Percentiles rank a stretch among this genome's conserved stretches.
phyloP scores from a whole-genome alignment of 106 monocot species.

The Alisma plantagoaquatica region DNA sequence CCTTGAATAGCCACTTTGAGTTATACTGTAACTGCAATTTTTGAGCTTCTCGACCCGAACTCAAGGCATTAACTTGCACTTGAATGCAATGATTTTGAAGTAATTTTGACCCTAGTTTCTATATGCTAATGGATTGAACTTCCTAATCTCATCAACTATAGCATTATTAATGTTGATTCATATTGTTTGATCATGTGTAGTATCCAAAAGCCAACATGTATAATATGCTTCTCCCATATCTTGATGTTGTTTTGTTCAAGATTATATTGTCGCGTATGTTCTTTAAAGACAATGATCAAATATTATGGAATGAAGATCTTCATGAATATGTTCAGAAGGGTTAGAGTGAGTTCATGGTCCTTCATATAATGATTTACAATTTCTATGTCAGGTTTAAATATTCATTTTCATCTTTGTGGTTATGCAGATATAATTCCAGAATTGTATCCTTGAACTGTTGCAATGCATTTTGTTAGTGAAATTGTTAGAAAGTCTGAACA shows the following conservation, averaged over 20 bases:
- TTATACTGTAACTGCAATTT: too few relatives aligned
- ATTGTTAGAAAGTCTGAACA: slow-evolving; percentile 87
- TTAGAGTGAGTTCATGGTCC: slow-evolving; percentile 46
- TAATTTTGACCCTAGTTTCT: too few relatives aligned
- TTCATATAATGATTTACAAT: neutral
- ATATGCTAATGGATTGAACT: too few relatives aligned
- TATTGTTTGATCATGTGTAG: slow-evolving; percentile 41
- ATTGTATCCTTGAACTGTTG: slow-evolving; percentile 92
- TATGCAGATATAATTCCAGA: slow-evolving; percentile 97
- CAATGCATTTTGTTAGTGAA: slow-evolving; percentile 98
- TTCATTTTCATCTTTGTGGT: slow-evolving; percentile 6
- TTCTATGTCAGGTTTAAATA: neutral
- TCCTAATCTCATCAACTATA: too few relatives aligned
- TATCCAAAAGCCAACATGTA: slow-evolving; percentile 82
- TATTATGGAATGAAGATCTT: slow-evolving; percentile 93
- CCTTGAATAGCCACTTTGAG: too few relatives aligned
- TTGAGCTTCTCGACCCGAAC: too few relatives aligned
- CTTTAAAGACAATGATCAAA: slow-evolving; percentile 90
- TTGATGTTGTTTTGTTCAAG: slow-evolving; percentile 85
- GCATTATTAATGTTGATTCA: too few relatives aligned
- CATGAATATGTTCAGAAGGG: slow-evolving; percentile 99
- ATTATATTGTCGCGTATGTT: slow-evolving; percentile 97
- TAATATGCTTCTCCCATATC: slow-evolving; percentile 67
- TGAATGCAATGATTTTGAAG: too few relatives aligned
- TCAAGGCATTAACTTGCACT: too few relatives aligned